Percentiles rank a stretch among this genome's conserved stretches.
These are phyloP conservation scores for Jatropha multifida DNA, from an alignment of 441 rosid species.

Conservation along the genomic window DNA sequence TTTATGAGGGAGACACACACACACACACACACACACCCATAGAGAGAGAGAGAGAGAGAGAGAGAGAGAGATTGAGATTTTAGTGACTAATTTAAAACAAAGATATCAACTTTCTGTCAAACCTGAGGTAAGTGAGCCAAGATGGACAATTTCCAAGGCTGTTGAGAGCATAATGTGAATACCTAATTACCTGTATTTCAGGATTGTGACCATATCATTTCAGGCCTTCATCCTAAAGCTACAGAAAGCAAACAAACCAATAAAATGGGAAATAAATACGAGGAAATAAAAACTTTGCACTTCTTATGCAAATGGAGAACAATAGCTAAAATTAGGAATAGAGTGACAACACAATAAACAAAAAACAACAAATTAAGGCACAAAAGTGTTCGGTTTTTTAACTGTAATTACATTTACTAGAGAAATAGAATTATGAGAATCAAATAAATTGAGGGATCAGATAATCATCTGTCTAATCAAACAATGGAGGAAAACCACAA, in stretches of 20 bases:
- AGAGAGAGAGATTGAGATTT: background rate
- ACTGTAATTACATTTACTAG: background rate
- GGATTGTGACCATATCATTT: conserved; percentile 15
- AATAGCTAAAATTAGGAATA: background rate
- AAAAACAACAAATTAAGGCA: background rate
- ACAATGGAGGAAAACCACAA: background rate
- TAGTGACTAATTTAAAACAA: background rate
- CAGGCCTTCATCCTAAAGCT: background rate
- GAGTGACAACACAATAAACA: background rate
- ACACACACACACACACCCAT: no score
- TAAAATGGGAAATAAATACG: conserved; percentile 1
- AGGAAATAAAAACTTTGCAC: background rate
- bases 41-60: no score
- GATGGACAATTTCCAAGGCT: conserved; percentile 54
- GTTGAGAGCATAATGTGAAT: conserved; percentile 64
- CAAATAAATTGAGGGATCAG: background rate
- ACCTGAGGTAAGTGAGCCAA: conserved; percentile 82
- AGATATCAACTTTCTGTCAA: background rate
- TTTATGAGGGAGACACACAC: no score
- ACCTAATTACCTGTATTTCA: conserved; percentile 66
- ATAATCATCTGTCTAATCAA: background rate
- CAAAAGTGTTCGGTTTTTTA: background rate
- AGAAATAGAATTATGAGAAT: background rate
- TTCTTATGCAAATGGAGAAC: background rate
- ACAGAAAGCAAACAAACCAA: conserved; percentile 13